These are phyloP conservation scores for Tulasnella sp. DNA, from an alignment of 768 basidiomycete species.

Conservation along the genomic window DNA sequence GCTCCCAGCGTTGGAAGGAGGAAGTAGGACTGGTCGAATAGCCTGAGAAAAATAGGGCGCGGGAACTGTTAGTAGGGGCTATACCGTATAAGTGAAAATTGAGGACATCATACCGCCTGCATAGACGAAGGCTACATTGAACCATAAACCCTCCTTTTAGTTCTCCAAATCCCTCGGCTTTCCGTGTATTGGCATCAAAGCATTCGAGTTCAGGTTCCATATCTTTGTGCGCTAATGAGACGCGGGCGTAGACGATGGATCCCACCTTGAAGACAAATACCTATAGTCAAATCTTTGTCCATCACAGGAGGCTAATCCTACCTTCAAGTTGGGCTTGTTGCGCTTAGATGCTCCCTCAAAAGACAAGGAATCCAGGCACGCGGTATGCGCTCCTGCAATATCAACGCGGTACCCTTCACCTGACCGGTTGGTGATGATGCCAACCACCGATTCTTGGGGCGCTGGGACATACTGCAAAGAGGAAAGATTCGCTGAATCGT, in stretches of 20 bases:
- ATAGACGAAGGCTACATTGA: constrained; percentile 80
- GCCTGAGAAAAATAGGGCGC: constrained; percentile 48
- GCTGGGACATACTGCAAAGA: constrained; percentile 81
- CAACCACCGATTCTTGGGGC: constrained; percentile 85
- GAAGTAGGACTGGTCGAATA: constrained; percentile 81
- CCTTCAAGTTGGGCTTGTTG: constrained; percentile 92
- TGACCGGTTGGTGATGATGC: constrained; percentile 72
- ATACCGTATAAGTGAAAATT: constrained; percentile 22
- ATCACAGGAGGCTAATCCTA: constrained; percentile 41
- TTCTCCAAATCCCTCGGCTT: constrained; percentile 92
- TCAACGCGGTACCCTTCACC: constrained; percentile 95
- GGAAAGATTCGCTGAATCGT: constrained; percentile 21
- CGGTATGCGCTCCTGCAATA: constrained; percentile 85
- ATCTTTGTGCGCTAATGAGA: constrained; percentile 92
- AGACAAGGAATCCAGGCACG: constrained; percentile 83
- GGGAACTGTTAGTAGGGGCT: constrained; percentile 30
- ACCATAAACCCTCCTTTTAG: constrained; percentile 87
- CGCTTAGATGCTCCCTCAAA: constrained; percentile 97
- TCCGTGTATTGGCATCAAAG: constrained; percentile 90
- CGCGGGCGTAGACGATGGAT: constrained; percentile 84
- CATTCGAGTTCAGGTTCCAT: constrained; percentile 99
- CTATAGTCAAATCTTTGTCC: constrained; percentile 30
- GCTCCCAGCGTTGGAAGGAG: constrained; percentile 79
- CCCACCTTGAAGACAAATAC: constrained; percentile 66
- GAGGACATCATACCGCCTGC: constrained; percentile 67